Evolutionary conservation across 768 basidiomycete genomes (phyloP).

Genomic region (Serendipita vermifera): DNA sequence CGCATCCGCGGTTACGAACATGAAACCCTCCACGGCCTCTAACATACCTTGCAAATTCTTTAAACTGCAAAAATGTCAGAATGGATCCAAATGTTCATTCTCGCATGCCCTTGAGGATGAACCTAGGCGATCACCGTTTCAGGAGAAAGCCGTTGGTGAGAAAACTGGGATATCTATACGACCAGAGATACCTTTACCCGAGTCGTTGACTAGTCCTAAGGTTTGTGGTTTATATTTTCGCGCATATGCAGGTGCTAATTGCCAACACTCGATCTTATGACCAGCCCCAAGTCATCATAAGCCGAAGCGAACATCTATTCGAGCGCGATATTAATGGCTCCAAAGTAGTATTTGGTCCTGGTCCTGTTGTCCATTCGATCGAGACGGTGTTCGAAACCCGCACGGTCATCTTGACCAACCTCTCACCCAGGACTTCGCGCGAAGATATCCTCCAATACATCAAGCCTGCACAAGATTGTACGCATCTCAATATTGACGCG

Average conservation of each 20-base stretch:
- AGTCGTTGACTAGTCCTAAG: not conserved
- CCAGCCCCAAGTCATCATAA: not conserved
- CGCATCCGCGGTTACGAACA: not conserved
- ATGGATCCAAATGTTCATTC: conserved; percentile 13
- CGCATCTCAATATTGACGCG: conserved; percentile 26
- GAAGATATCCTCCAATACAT: conserved; percentile 28
- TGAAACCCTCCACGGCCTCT: not conserved
- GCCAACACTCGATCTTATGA: too few species aligned
- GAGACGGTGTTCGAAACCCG: conserved; percentile 58
- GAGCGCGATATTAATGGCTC: not conserved
- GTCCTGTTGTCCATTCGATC: conserved; percentile 45
- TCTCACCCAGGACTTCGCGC: conserved; percentile 29
- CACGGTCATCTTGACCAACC: conserved; percentile 41
- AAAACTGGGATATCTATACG: conserved; percentile 20
- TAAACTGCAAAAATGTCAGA: not conserved
- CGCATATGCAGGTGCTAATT: not conserved
- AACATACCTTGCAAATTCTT: conserved; percentile 20
- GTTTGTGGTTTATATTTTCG: not conserved
- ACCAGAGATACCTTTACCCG: conserved; percentile 16
- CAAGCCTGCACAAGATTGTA: conserved; percentile 30
- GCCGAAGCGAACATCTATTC: not conserved
- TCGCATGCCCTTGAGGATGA: conserved; percentile 19
- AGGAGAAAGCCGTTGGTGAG: not conserved
- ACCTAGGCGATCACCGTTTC: conserved; percentile 7
- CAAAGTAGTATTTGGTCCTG: conserved; percentile 39